These are phyloP conservation scores for Fusarium incarnatum DNA, from an alignment of 2,329 filamentous ascomycete genomes.

Conservation along the genomic window DNA sequence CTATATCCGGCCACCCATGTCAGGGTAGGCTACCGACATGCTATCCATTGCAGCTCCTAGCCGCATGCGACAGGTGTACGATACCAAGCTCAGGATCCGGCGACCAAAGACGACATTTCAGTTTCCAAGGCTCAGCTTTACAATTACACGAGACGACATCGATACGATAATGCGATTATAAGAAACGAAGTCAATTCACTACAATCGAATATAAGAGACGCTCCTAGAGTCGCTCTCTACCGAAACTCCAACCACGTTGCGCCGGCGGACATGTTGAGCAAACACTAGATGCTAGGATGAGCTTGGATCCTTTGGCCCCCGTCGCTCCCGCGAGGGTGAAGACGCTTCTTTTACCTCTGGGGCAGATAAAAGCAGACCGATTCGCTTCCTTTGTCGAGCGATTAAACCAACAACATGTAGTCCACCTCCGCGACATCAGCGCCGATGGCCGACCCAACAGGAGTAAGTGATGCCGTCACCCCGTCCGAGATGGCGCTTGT, in stretches of 20 bases:
- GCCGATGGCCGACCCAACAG: constrained; percentile 86
- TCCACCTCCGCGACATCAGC: constrained; percentile 87
- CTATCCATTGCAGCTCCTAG: constrained; percentile 42
- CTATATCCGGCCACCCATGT: constrained; percentile 35
- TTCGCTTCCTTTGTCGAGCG: constrained; percentile 84
- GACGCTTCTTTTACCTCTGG: constrained; percentile 86
- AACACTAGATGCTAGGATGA: constrained; percentile 73
- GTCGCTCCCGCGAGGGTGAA: constrained; percentile 91
- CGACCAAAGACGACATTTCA: constrained; percentile 18
- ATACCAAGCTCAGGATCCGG: constrained; percentile 36
- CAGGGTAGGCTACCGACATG: constrained; percentile 33
- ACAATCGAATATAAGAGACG: constrained; percentile 24
- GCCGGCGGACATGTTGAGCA: constrained; percentile 50
- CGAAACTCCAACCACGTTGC: constrained; percentile 33
- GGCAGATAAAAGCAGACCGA: constrained; percentile 83
- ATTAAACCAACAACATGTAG: constrained; percentile 81
- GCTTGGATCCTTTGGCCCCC: constrained; percentile 88
- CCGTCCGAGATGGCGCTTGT: constrained; percentile 34
- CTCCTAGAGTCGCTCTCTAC: constrained; percentile 29
- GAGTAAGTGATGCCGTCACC: constrained; percentile 65
- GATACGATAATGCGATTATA: constrained; percentile 35
- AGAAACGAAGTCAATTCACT: neutral
- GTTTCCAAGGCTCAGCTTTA: constrained; percentile 13
- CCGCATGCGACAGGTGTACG: constrained; percentile 48
- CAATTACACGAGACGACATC: constrained; percentile 1